Base-by-base conservation (phyloP, 371 early-diverging fungal species). In the Lichtheimia ramosa region DNA sequence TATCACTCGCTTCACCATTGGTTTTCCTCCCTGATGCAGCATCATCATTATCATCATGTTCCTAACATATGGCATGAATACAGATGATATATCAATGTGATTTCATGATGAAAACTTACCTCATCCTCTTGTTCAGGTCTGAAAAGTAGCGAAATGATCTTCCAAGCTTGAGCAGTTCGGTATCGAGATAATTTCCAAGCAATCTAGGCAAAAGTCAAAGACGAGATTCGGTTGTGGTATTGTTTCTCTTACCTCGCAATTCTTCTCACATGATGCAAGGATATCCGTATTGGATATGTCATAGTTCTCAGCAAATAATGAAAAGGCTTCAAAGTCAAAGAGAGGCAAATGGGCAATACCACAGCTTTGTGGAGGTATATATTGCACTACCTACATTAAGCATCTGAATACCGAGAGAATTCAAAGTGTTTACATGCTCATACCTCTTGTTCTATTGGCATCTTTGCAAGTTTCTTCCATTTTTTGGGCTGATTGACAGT, bases 131-230 rank as follows among this genome's bases (percentile, higher is more conserved):
- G 56, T 52, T 64, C 61, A 52, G 74, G 70, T 6, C 65, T 39
- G 57, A 73, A 90, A 39, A 92, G 69, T 39, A 90, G 66, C 41
- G 84, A 82, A n/a, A 92, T 55, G 15, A 92, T 81, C 42, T 79
- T 84, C 94, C 94, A 94, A 8, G 92, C 89, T 64, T 92, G 92
- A 10, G 91, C 83, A 4, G 89, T 86, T 18, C 89, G 82, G 53
- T 79, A 86, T 21, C 81, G 71, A 23, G 83, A 84, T 59, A 86
- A 73, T 55, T 85, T 83, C 75, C 78, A 81, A 3, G 91, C 92
- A 27, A 81, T 56, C 85, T 85, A 59, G 2, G 39, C 28, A 28
- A 10, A 23, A n/a, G 28, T n/a, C n/a, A 46, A 20, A 28, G 8
- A 12, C 18, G 28, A 27, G 16, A 58, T 54, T 42, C 46, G 20